phyloP scores from a whole-genome alignment of 768 basidiomycete species.

The Suillus luteus region DNA sequence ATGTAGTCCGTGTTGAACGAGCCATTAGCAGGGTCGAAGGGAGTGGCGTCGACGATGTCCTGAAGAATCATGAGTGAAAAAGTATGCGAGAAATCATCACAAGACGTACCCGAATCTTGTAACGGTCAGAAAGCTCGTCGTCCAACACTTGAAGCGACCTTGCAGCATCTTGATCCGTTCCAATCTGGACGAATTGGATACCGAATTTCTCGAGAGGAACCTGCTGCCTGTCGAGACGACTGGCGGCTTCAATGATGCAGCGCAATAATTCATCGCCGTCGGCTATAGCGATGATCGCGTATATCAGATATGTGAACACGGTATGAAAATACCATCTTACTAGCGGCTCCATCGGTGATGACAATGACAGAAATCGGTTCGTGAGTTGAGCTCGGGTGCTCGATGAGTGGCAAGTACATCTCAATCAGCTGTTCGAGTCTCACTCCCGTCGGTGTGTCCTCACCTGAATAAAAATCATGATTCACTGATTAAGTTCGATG shows the following conservation, averaged over 20 bases:
- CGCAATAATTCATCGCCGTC: conserved; percentile 29
- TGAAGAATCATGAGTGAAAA: conserved; percentile 19
- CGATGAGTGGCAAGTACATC: conserved; percentile 37
- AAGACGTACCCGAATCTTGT: conserved; percentile 33
- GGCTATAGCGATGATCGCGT: conserved; percentile 15
- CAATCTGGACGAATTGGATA: conserved; percentile 51
- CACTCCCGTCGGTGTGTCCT: conserved; percentile 42
- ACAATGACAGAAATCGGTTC: conserved; percentile 40
- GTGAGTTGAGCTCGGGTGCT: conserved; percentile 29
- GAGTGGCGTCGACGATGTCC: conserved; percentile 52
- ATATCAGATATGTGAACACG: conserved; percentile 8
- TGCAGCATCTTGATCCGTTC: conserved; percentile 38
- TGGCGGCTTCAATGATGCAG: conserved; percentile 39
- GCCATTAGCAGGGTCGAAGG: conserved; percentile 35
- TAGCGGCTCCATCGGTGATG: conserved; percentile 43
- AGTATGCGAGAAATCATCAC: background rate
- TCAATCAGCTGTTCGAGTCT: conserved; percentile 40
- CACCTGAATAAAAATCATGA: conserved; percentile 16
- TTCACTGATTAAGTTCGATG: conserved; percentile 1
- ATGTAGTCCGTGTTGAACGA: conserved; percentile 37
- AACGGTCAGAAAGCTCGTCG: conserved; percentile 35
- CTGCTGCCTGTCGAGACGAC: conserved; percentile 38
- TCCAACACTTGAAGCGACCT: conserved; percentile 43
- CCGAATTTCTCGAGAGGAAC: conserved; percentile 43
- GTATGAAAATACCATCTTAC: conserved; percentile 25